Evolutionary conservation across 176 grass and related monocot species (phyloP), one percentile per base, ranked within the genome.

Genomic region (Dactylis glomerata): DNA sequence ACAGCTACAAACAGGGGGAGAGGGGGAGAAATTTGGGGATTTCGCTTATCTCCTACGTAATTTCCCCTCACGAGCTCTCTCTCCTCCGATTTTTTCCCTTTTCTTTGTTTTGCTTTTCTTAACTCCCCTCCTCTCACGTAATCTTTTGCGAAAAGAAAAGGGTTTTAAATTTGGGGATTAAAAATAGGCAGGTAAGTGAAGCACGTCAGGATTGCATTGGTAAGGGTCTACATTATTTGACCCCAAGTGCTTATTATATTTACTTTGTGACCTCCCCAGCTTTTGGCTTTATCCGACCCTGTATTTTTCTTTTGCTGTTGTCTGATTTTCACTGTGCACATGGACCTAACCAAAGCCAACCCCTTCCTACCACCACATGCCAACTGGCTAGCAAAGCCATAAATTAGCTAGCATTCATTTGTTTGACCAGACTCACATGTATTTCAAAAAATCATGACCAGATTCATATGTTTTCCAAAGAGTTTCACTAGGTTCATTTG

Each of bases 161-260:
- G 37, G 81, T 74, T 47, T 82, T 92, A 83, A 87, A 68, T 68
- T 66, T 14, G 66, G 84, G 88, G 86, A 80, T 76, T 76, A 80
- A 79, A 84, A 64, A 87, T 51, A 83, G 82, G 87, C 85, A 81
- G 84, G 73, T 82, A 81, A 89, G 68, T 88, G 81, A 84, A 76
- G 91, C 90, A 83, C 85, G 91, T 82, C 88, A 89, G 89, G 87
- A 84, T 84, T 85, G 88, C 88, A 90, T 91, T 89, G 72, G 83
- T 68, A 83, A 83, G 79, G 68, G 76, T 91, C 68, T 84, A 81
- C 75, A 52, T 69, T 80, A 91, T 87, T 91, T 87, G 85, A 87
- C 76, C 81, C 27, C 51, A 27, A 47, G 36, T 19, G 37, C 23
- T 83, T 76, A 76, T 87, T 87, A 80, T 81, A 87, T 80, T 84